phyloP scores from a whole-genome alignment of 768 basidiomycete species.

The Paxillus ammoniavirescens region DNA sequence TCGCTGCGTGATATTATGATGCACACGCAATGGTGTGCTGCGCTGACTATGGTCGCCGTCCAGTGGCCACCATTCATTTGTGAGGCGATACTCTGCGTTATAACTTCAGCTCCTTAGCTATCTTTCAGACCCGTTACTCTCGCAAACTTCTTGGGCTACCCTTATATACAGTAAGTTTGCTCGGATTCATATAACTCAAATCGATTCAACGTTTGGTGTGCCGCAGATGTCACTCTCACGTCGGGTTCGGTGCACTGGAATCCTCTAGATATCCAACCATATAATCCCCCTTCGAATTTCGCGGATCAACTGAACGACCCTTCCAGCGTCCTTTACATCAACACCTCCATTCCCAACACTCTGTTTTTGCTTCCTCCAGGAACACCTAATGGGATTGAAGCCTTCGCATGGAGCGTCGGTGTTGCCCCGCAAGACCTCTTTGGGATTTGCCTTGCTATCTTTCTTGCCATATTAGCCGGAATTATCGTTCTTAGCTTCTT shows the following conservation, averaged over 20 bases:
- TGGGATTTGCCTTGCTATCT: conserved; percentile 76
- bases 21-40: conserved; percentile 90
- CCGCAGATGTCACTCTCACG: conserved; percentile 71
- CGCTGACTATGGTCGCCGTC: conserved; percentile 90
- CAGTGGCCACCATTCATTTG: conserved; percentile 93
- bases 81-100: conserved; percentile 37
- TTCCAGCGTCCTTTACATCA: conserved; percentile 74
- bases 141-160: conserved; percentile 87
- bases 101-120: conserved; percentile 11
- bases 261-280: conserved; percentile 56
- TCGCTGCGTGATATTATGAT: conserved; percentile 90
- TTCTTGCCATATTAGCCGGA: conserved; percentile 73
- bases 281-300: conserved; percentile 68
- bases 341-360: conserved; percentile 63
- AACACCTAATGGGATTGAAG: conserved; percentile 64
- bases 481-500: conserved; percentile 68
- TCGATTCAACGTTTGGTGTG: conserved; percentile 6
- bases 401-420: conserved; percentile 84
- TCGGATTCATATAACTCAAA: conserved; percentile 9
- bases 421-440: conserved; percentile 81
- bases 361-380: conserved; percentile 69
- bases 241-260: conserved; percentile 61
- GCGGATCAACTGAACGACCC: conserved; percentile 68
- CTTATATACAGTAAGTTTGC: conserved; percentile 61
- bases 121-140: conserved; percentile 78